Conservation (phyloP, 345 rosid species). For the Cardiospermum halicacabum region DNA sequence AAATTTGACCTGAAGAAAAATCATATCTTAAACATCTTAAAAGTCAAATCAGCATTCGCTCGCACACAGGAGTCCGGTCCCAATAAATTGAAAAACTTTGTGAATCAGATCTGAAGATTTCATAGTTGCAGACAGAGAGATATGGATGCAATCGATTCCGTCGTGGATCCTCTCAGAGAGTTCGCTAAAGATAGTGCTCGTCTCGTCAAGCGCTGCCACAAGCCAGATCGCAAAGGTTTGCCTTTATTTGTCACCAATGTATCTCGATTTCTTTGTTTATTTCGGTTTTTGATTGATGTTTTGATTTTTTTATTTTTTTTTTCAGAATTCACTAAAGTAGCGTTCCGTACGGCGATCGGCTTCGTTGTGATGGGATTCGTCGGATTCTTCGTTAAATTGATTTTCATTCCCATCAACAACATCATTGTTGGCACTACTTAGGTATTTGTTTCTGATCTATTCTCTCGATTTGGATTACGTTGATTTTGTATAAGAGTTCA, state of each 20-base stretch:
- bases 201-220: conserved; percentile 79
- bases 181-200: conserved; percentile 75
- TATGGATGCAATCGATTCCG: conserved; percentile 74
- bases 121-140: neutral
- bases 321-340: conserved; percentile 70
- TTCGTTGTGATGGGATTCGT: conserved; percentile 89
- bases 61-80: too few species aligned
- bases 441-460: conserved; percentile 16
- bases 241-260: neutral
- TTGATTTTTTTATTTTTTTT: neutral
- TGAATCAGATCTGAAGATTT: neutral
- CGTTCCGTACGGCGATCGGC: conserved; percentile 81
- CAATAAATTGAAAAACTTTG: neutral
- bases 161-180: conserved; percentile 69
- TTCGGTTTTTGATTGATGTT: neutral
- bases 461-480: neutral
- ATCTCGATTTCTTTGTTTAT: neutral
- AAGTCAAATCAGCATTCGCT: too few species aligned
- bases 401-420: conserved; percentile 88
- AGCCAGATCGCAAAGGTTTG: conserved; percentile 76
- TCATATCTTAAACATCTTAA: too few species aligned
- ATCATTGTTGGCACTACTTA: conserved; percentile 72
- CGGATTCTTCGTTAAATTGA: conserved; percentile 76
- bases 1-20: neutral
- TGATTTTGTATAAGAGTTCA: too few species aligned